Evolutionary conservation across 2,329 filamentous ascomycete genomes (phyloP), one percentile per base, ranked within the genome.

Genomic region (Penicillium janthinellum): DNA sequence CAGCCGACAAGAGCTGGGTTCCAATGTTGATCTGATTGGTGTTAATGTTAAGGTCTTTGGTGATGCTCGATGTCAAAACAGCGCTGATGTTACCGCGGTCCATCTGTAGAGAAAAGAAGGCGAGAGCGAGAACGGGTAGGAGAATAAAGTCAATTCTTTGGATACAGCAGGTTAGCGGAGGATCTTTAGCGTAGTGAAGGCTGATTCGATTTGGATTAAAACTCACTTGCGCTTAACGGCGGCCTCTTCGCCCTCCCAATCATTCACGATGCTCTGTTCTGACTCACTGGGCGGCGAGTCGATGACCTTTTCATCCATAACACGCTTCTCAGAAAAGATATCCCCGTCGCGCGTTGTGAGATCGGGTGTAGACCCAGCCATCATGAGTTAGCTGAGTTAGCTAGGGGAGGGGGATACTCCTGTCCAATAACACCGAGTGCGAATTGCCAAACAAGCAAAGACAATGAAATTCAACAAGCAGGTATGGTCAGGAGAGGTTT

Each of bases 1-100:
- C 81, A 1, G 81, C 73, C 0, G 81, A 83, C 1, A 84, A 73
- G 58, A 85, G 73, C 59, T 83, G 81, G 25, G 82, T 78, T 4
- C 82, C 83, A 35, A 85, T 81, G 64, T 86, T 86, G 69, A 83
- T 79, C 61, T 84, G 78, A 59, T 84, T 79, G 5, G 82, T 81
- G 2, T 76, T 78, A 61, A 85, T 78, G 15, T 75, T 71, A 20
- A 85, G 76, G 64, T 85, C 83, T 20, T 76, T 67, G 47, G 83
- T 78, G 64, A 85, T 82, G 3, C 76, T 80, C 42, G 84, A 82
- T 3, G 82, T 85, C 41, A 85, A 64, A 2, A 83, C 83, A 37
- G 82, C 83, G 57, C 79, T 80, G 55, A 75, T 84, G 59, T 80
- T 81, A 0, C 72, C 72, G 0, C 72, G 67, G 45, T 75, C 73